A percentile compares a stretch with the other conserved stretches of the same genome.
Evolutionary conservation across 2,329 filamentous ascomycete species (phyloP).

Genomic region (Cyanodermella asteris): DNA sequence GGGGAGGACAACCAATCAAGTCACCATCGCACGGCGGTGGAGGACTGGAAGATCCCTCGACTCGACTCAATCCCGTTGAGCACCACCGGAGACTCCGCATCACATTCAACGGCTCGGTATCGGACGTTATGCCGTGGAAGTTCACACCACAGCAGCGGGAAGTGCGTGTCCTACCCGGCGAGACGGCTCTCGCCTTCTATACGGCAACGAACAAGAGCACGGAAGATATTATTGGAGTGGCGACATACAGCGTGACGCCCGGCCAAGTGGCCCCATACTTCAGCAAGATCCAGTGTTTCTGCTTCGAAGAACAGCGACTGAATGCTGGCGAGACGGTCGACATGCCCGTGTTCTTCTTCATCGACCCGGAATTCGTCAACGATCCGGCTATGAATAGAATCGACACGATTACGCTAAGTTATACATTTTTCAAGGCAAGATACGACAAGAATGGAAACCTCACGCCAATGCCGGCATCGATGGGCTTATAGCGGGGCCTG

Average conservation of each 20-base stretch:
- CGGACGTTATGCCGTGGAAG: conserved; percentile 90
- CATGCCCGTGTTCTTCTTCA: conserved; percentile 99
- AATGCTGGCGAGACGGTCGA: conserved; percentile 93
- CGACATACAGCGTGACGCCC: conserved; percentile 91
- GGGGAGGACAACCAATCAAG: conserved; percentile 80
- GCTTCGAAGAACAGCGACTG: conserved; percentile 88
- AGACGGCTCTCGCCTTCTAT: conserved; percentile 94
- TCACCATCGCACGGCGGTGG: conserved; percentile 44
- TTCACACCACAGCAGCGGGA: conserved; percentile 93
- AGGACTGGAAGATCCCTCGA: conserved; percentile 47
- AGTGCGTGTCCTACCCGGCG: conserved; percentile 81
- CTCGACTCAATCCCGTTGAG: conserved; percentile 59
- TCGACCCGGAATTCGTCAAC: conserved; percentile 83
- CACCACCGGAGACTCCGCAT: conserved; percentile 71
- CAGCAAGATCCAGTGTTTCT: conserved; percentile 99
- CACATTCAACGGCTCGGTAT: conserved; percentile 89
- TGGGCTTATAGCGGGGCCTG: too few relatives aligned
- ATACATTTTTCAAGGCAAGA: conserved; percentile 92
- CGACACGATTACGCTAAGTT: conserved; percentile 85
- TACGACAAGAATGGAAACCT: conserved; percentile 65
- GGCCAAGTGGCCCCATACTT: conserved; percentile 94
- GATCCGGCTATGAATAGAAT: conserved; percentile 86
- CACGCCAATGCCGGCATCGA: conserved; percentile 25
- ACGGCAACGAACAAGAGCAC: conserved; percentile 82
- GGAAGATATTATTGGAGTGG: conserved; percentile 90